Base-by-base conservation (phyloP, 2,329 filamentous ascomycete genomes). In the Incumbomyces delicatus region DNA sequence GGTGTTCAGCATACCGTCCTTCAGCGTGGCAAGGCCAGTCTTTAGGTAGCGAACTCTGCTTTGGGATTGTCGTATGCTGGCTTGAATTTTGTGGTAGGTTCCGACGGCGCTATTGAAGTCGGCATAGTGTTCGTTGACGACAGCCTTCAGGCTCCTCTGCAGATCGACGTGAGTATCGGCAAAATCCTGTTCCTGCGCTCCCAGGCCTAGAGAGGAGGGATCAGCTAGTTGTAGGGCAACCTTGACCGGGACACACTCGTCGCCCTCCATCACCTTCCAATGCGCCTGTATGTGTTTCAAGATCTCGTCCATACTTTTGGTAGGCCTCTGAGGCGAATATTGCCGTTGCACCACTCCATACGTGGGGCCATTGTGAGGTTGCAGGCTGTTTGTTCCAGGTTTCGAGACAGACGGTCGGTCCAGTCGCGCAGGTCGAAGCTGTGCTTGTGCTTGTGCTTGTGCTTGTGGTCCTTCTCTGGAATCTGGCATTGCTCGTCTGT, bases 31-130 rank as follows among this genome's bases (percentile, higher is more conserved):
- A 48, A 98, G 72, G n/a, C 87, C 87, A 48, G 88, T 80, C 63
- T 90, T 92, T 52, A 98, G 72, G 11, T 75, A 72, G 49, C 90
- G 80, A 45, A 98, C 87, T 50, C 87, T 81, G 59, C 81, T 81
- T 66, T 98, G 92, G 13, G 88, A 95, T 42, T 79, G 74, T 58
- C 90, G 85, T 54, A 98, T 92, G 66, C 87, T 95, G 44, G 82
- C 80, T 65, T 98, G 92, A 51, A 98, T 98, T 66, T 94, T 95
- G 72, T 98, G 94, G 62, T 96, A 98, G 16, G 90, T 96, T 64
- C 90, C 92, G 53, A 98, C 96, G 42, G 90, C 95, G 65, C 87
- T 95, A 68, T 96, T 98, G 75, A 98, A 98, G 39, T 92, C 94
- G 65, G 98, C 92, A 61, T 98, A 90, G 62, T 98, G 90, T 68